These are phyloP conservation scores for Lasiodiplodia sp. DNA, from an alignment of 2,329 filamentous ascomycete genomes.

Conservation along the genomic window DNA sequence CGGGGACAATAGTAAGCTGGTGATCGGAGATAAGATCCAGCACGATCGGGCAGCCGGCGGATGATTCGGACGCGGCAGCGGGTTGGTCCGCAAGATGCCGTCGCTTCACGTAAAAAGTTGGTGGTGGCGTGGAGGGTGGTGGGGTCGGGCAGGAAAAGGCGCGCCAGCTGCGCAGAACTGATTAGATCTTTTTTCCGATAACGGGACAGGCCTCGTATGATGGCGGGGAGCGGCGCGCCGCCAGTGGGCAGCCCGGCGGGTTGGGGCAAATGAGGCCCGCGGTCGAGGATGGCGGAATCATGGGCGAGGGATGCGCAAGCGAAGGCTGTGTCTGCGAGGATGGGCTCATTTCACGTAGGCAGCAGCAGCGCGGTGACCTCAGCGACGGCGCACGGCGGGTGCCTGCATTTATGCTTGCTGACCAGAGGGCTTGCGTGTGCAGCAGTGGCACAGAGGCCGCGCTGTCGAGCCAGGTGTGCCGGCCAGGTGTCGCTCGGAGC, in stretches of 20 bases:
- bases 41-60: neutral
- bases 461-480: neutral
- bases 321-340: neutral
- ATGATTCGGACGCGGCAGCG: neutral
- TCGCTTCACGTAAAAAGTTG: constrained; percentile 15
- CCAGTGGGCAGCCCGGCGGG: neutral
- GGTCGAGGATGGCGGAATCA: constrained; percentile 10
- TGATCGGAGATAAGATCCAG: constrained; percentile 26
- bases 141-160: constrained; percentile 4
- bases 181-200: constrained; percentile 23
- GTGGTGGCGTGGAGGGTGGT: constrained; percentile 4
- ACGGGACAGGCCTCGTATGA: constrained; percentile 17
- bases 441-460: constrained; percentile 3
- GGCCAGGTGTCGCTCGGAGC: constrained; percentile 3
- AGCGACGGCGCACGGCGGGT: neutral
- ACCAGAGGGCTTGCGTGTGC: constrained; percentile 8
- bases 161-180: neutral
- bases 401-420: constrained; percentile 13
- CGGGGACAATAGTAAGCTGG: neutral
- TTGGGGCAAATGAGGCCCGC: constrained; percentile 7
- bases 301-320: constrained; percentile 10
- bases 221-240: neutral
- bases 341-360: neutral
- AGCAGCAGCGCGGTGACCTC: constrained; percentile 4
- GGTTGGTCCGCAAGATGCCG: constrained; percentile 20